Evolutionary conservation across 2,329 filamentous ascomycete species (phyloP), one percentile per base, ranked within the genome.

Genomic region (Pseudofabraea citricarpa): DNA sequence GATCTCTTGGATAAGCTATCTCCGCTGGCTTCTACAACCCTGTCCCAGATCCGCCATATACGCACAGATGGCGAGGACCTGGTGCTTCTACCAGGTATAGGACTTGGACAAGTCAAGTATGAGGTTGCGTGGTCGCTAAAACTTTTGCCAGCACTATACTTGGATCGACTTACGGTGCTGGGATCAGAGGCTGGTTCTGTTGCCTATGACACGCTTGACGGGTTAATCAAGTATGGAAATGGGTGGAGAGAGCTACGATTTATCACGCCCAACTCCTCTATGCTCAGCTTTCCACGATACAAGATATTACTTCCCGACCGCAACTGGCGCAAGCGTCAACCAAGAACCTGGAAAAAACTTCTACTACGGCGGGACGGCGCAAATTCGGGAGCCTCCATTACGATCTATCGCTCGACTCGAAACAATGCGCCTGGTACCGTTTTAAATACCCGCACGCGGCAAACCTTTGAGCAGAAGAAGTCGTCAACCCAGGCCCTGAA

Each of bases 171-270:
- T 29, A 45, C 21, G n/a, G 33, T 50, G 21, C 16, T 47, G 26
- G 32, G 33, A 19, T n/a, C 23, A 19, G 26, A 31, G 21, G 5
- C 5, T 24, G 6, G 19, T 13, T n/a, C 15, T 12, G 18, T 40
- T 24, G n/a, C 19, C 18, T 52, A 52, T 40, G 23, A 40, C 16
- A 52, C 48, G 16, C 24, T 52, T 40, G 41, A 33, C 6, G 41
- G 40, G 21, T 42, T 51, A 22, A 32, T 53, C 22, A 36, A 43
- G 27, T 23, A 45, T 20, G 44, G 48, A 13, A 42, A 46, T 41
- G 41, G 43, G 22, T 53, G 48, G 48, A 48, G 43, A 40, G 38
- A 47, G 35, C 44, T 51, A 22, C 35, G 39, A 24, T 50, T 40
- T 41, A 47, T 49, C 40, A 40, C 36, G 22, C 46, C 24, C 20